Base-by-base conservation (phyloP, 768 basidiomycete genomes). In the Leccinellum luteum region DNA sequence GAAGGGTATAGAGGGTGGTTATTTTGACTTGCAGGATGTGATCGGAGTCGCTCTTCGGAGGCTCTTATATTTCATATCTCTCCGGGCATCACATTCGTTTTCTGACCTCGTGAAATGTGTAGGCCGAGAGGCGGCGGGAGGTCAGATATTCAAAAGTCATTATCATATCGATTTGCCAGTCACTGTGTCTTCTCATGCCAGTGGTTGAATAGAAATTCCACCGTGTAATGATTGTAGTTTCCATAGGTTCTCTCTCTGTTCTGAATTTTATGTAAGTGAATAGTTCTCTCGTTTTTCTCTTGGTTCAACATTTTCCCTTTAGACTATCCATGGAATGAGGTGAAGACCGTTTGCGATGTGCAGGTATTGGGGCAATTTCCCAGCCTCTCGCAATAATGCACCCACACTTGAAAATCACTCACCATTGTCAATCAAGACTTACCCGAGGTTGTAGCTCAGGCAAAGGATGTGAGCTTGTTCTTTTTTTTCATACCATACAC, bases 21-120 rank as follows among this genome's bases (percentile, higher is more conserved):
- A 54, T 49, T 70, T 67, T 52, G 68, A 64, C 13, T 61, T 60
- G 61, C 34, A 61, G 19, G 57, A 71, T 8, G 69, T 71, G n/a
- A n/a, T n/a, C n/a, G n/a, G 6, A 43, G 69, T 55, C 14, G 3
- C 23, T 35, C 23, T 41, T 23, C 51, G 32, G n/a, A 32, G 38
- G 15, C 10, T 10, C 28, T 31, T 19, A 9, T 19, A 6, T 13
- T 19, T 34, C 34, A 15, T 28, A n/a, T n/a, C n/a, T n/a, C n/a
- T n/a, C n/a, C n/a, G n/a, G n/a, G n/a, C 25, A 14, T 4, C 6
- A 14, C 35, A 7, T 54, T 10, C 25, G 17, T 49, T 55, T 38
- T 2, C 52, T 60, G 45, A 55, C 12, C 2, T 45, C 6, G 28
- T 52, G 44, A 23, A 15, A n/a, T n/a, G 1, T 34, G n/a, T 31